Evolutionary conservation across 108 stramenopile genomes (phyloP).

Genomic region (Pseudonitzschia multistriata): DNA sequence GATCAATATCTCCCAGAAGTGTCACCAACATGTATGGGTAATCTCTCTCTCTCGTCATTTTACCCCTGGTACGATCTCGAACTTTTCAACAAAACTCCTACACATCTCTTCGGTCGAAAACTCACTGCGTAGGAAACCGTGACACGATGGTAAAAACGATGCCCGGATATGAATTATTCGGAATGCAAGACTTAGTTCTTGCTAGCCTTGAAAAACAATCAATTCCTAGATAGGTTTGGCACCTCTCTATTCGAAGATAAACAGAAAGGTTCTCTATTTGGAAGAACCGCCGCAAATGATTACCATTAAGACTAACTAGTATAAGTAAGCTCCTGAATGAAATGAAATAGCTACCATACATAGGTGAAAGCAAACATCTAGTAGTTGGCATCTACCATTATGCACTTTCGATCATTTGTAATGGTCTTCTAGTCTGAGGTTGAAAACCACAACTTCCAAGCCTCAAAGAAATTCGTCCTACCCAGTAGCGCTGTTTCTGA

Average conservation of each 20-base stretch:
- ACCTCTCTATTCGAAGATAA: background rate
- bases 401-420: too few species aligned
- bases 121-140: background rate
- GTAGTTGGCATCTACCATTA: too few species aligned
- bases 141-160: background rate
- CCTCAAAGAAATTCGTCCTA: too few species aligned
- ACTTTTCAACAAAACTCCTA: background rate
- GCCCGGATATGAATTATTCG: background rate
- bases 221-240: background rate
- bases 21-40: conserved; percentile 44
- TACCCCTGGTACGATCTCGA: background rate
- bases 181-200: background rate
- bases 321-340: background rate
- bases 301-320: background rate
- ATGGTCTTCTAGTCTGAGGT: too few species aligned
- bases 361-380: background rate
- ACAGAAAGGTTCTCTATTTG: background rate
- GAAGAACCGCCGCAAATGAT: background rate
- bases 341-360: background rate
- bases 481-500: too few species aligned
- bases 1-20: conserved; percentile 81
- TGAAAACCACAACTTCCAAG: too few species aligned
- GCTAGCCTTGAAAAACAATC: background rate
- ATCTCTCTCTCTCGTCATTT: background rate
- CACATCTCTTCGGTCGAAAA: background rate